Evolutionary conservation across 345 rosid species (phyloP), one percentile per base, ranked within the genome.

Genomic region (Eucalyptus polybractea): DNA sequence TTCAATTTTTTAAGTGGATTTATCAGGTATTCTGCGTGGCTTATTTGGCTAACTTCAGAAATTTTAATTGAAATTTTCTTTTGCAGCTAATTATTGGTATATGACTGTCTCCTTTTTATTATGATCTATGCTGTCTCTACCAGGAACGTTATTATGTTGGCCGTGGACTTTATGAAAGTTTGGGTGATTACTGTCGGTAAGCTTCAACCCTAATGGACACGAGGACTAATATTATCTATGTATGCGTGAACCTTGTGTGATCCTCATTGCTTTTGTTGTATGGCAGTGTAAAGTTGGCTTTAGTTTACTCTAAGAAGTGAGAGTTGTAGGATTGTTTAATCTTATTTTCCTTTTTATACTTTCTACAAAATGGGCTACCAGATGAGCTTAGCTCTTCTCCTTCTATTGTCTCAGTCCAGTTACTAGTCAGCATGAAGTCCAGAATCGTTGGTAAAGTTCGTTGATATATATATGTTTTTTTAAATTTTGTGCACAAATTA

Each of bases 1-100:
- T 98, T 92, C 99, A 98, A 92, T 95, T 98, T 92, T 98, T 98
- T 88, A 98, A 98, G 93, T 98, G 99, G 99, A 96, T 98, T 89
- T 98, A 98, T 94, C 94, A 98, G 99, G 99, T 96, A 94, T 90
- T 40, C 17, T 54, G 72, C 8, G 51, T 49, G 31, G 60, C 17
- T 87, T 33, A 56, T 31, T 37, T 21, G 21, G 58, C 88, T 24
- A 1, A 37, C 42, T 12, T 76, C 42, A 40, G 47, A 76, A 76
- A 76, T 76, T 87, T 53, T 51, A 56, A 49, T 86, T 56, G 33
- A 87, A 33, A 6, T 19, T 17, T 51, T 56, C 21, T 45, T 76
- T 40, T 76, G 14, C 44, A 40, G 47, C 76, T 65, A 65, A 40
- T 21, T 42, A 53, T 49, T 51, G 45, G 29, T 83, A 31, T 44